These are phyloP conservation scores for Apiosordaria backusii DNA, from an alignment of 495 filamentous ascomycete species.

Conservation along the genomic window DNA sequence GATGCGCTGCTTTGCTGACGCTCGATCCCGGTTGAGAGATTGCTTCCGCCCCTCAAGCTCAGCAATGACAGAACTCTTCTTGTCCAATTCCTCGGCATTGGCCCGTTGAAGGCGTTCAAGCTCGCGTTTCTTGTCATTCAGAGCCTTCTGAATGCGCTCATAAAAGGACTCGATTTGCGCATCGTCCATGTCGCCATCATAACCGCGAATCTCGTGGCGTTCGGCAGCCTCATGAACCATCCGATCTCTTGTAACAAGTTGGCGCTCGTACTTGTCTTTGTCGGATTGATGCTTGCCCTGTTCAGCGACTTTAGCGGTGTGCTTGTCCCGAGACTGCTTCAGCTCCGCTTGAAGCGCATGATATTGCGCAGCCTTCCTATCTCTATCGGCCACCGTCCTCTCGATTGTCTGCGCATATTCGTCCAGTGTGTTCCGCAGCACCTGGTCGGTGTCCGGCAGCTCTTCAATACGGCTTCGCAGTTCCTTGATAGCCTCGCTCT, in stretches of 20 bases:
- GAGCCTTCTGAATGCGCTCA: constrained; percentile 65
- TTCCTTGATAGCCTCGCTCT: constrained; percentile 60
- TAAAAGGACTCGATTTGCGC: constrained; percentile 71
- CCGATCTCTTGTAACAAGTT: constrained; percentile 61
- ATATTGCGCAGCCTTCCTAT: constrained; percentile 58
- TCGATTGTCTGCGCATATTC: constrained; percentile 74
- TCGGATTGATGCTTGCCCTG: constrained; percentile 80
- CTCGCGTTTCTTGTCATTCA: constrained; percentile 71
- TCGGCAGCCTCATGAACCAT: constrained; percentile 76
- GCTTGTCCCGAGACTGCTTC: constrained; percentile 50
- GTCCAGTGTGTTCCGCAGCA: constrained; percentile 69
- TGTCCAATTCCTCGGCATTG: constrained; percentile 64
- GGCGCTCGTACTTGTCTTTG: constrained; percentile 78
- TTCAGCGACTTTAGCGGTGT: constrained; percentile 75
- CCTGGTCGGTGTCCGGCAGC: constrained; percentile 73
- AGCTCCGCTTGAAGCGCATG: constrained; percentile 61
- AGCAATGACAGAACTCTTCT: constrained; percentile 62
- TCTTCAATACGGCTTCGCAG: constrained; percentile 68
- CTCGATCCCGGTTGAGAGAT: constrained; percentile 65
- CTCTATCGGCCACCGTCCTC: constrained; percentile 59
- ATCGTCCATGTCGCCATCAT: constrained; percentile 74
- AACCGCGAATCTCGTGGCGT: constrained; percentile 78
- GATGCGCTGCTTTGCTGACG: constrained; percentile 65
- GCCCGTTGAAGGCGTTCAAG: constrained; percentile 71
- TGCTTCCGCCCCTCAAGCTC: constrained; percentile 66